Conservation (phyloP, 2,329 filamentous ascomycete species). For the Ophiocordyceps camponoti-leonardi region DNA sequence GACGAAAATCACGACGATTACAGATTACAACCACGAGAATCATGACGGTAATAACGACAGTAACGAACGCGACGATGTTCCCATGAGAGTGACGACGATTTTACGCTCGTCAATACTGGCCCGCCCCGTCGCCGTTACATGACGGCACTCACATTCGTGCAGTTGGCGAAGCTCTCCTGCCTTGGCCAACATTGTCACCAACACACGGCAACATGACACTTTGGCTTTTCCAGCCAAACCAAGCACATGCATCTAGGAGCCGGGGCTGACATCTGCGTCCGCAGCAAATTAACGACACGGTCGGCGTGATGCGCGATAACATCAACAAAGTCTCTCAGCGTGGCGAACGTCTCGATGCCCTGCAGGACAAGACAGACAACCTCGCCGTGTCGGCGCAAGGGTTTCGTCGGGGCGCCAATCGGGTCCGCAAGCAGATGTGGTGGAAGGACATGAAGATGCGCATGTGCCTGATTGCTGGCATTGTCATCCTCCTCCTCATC, state of each 20-base stretch:
- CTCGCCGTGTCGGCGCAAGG: constrained; percentile 83
- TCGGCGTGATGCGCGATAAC: constrained; percentile 91
- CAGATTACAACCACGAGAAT: too few relatives aligned
- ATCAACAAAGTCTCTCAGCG: constrained; percentile 93
- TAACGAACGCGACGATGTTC: too few relatives aligned
- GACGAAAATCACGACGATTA: neutral
- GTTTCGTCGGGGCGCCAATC: constrained; percentile 91
- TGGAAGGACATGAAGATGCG: constrained; percentile 99
- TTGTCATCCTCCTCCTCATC: constrained; percentile 79
- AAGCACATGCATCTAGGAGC: neutral
- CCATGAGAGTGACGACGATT: too few relatives aligned
- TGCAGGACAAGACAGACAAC: constrained; percentile 92
- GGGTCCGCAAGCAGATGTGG: constrained; percentile 97
- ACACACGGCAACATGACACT: neutral
- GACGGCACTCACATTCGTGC: too few relatives aligned
- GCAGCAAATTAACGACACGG: constrained; percentile 98
- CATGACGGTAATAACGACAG: too few relatives aligned
- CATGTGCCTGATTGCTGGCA: constrained; percentile 81
- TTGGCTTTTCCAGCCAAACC: neutral
- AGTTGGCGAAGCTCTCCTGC: too few relatives aligned
- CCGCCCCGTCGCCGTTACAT: too few relatives aligned
- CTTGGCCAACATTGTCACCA: too few relatives aligned
- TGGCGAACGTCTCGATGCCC: constrained; percentile 71
- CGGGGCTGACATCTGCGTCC: constrained; percentile 6
- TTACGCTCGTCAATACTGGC: too few relatives aligned